Base-by-base conservation (phyloP, 345 rosid species). In the Eutrema heterophyllum region DNA sequence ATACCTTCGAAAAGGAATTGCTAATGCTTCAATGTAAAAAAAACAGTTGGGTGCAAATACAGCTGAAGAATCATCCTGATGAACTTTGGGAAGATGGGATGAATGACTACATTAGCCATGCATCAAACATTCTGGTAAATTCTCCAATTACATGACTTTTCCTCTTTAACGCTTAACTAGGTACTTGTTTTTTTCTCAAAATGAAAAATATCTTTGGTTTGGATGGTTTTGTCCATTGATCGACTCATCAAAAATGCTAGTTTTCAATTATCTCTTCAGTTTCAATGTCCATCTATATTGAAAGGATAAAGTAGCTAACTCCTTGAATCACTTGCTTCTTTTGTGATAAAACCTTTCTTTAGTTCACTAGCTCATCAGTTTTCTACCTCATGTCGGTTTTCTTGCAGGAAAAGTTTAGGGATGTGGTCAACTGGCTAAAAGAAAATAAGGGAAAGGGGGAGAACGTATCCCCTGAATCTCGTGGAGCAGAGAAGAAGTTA, bases 41-140 rank as follows among this genome's bases (percentile, higher is more conserved):
- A 55, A 73, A 79, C 83, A 95, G 99, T 75, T 95, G 97, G 97
- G 96, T 92, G 82, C 99, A 95, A 76, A 63, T 78, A 50, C 97
- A 95, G 81, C 80, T 95, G 67, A 95, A 87, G 87, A 84, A 90
- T 76, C 97, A 90, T 63, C 96, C 97, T 29, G 92, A 95, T 84
- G 99, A 92, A 89, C 96, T 95, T 64, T 92, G 99, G 99, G 94
- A 92, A 76, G 96, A 92, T 84, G 99, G 96, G 32, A 76, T 86
- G 74, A 80, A 63, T 40, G 97, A 90, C 72, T 95, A 95, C 79
- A 80, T 86, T 73, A 74, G 80, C 81, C 96, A 92, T 87, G 83
- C 97, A 44, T 88, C 97, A 40, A 71, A 83, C 58, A 87, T 90
- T 64, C 80, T 83, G 96, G 97, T 95, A 85, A 27, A 14, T 45